Evolutionary conservation across 140 eudicot species (phyloP).

Genomic region (Ambrosia hybrid): DNA sequence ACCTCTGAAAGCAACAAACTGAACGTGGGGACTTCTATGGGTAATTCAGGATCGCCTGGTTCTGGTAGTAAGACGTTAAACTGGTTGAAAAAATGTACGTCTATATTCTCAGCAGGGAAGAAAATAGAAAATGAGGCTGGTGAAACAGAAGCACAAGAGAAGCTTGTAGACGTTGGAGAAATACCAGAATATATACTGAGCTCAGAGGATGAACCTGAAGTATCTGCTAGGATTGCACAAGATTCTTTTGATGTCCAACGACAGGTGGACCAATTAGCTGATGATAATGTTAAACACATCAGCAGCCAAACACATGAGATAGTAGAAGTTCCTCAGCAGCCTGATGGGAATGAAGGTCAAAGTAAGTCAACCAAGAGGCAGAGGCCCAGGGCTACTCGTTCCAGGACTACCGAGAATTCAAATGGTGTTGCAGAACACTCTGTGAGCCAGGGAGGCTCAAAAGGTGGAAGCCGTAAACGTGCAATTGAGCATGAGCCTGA

Average conservation of each 20-base stretch:
- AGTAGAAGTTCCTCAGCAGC: constrained; percentile 51
- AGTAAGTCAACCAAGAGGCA: constrained; percentile 41
- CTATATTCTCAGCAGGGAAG: constrained; percentile 69
- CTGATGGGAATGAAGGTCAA: constrained; percentile 38
- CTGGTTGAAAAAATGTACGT: constrained; percentile 77
- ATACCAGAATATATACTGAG: constrained; percentile 37
- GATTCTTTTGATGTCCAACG: constrained; percentile 53
- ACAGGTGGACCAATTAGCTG: constrained; percentile 47
- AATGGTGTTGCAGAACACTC: constrained; percentile 60
- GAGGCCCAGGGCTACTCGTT: constrained; percentile 41
- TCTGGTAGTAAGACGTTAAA: constrained; percentile 60
- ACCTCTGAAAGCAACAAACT: constrained; percentile 35
- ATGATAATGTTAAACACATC: constrained; percentile 33
- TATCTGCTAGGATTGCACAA: constrained; percentile 42
- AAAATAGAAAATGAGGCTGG: constrained; percentile 43
- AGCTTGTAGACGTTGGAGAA: constrained; percentile 42
- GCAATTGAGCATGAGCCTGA: constrained; percentile 54
- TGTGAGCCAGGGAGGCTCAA: constrained; percentile 49
- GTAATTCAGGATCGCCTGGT: constrained; percentile 53
- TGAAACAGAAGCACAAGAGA: constrained; percentile 36
- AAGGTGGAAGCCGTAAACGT: constrained; percentile 44
- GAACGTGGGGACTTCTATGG: constrained; percentile 48
- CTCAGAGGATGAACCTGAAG: constrained; percentile 54
- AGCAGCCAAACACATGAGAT: constrained; percentile 28
- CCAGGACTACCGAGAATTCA: constrained; percentile 38